These are phyloP conservation scores for Hymenoscyphus fraxineus DNA, from an alignment of 2,329 filamentous ascomycete species.

Conservation along the genomic window DNA sequence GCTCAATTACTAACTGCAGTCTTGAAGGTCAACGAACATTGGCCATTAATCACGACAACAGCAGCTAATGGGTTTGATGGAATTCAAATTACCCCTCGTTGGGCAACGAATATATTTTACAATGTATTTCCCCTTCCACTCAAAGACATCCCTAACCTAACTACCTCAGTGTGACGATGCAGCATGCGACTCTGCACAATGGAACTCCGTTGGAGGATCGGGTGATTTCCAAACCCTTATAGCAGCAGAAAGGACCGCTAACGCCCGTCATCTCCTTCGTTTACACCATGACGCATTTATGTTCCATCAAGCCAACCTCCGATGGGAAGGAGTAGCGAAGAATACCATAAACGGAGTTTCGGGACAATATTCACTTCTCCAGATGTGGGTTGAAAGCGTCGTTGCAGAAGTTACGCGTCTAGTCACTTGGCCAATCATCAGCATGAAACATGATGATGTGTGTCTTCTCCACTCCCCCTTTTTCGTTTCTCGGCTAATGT, in stretches of 20 bases:
- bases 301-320: slow-evolving; percentile 59
- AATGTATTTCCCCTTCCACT: slow-evolving; percentile 37
- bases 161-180: slow-evolving; percentile 45
- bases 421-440: slow-evolving; percentile 49
- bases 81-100: slow-evolving; percentile 55
- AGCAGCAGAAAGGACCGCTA: slow-evolving; percentile 46
- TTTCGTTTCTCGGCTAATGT: background rate
- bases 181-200: slow-evolving; percentile 44
- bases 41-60: slow-evolving; percentile 51
- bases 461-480: background rate
- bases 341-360: slow-evolving; percentile 17
- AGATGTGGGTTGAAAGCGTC: slow-evolving; percentile 29
- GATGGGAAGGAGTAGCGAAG: slow-evolving; percentile 34
- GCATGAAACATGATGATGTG: slow-evolving; percentile 45
- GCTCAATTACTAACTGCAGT: background rate
- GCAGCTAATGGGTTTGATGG: slow-evolving; percentile 51
- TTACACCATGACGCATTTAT: slow-evolving; percentile 36
- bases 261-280: slow-evolving; percentile 52
- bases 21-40: slow-evolving; percentile 40
- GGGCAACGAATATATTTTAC: slow-evolving; percentile 61
- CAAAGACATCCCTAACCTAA: background rate
- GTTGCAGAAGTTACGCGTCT: slow-evolving; percentile 21
- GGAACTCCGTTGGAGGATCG: slow-evolving; percentile 54
- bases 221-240: slow-evolving; percentile 51
- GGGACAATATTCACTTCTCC: slow-evolving; percentile 17